Evolutionary conservation across 768 basidiomycete species (phyloP).

Genomic region (Guyanaporus albipodus): DNA sequence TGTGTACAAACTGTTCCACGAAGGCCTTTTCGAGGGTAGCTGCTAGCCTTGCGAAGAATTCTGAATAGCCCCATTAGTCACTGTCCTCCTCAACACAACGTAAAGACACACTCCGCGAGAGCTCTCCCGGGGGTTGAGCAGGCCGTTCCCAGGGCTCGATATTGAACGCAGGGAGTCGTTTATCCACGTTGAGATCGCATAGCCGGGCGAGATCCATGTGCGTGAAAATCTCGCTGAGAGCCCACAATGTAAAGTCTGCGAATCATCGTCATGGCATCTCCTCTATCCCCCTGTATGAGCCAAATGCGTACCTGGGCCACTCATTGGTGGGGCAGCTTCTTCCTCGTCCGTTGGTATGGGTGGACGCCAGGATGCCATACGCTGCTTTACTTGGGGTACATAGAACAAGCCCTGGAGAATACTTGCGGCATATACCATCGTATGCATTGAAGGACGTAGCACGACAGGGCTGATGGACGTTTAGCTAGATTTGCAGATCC

Average conservation of each 20-base stretch:
- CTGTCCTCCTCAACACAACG: not conserved
- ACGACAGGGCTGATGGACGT: slow-evolving; percentile 56
- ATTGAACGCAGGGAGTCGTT: slow-evolving; percentile 44
- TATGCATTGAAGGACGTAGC: slow-evolving; percentile 51
- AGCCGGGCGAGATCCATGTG: slow-evolving; percentile 66
- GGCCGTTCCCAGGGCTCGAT: slow-evolving; percentile 39
- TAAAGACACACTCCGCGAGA: slow-evolving; percentile 37
- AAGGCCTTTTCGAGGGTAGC: slow-evolving; percentile 43
- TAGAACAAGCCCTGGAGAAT: slow-evolving; percentile 53
- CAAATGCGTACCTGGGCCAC: slow-evolving; percentile 36
- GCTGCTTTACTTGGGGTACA: slow-evolving; percentile 63
- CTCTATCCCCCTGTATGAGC: not conserved
- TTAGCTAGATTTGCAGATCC: not conserved
- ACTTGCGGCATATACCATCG: slow-evolving; percentile 56
- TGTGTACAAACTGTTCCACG: slow-evolving; percentile 34
- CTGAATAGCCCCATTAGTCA: slow-evolving; percentile 31
- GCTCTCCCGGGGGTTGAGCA: slow-evolving; percentile 37
- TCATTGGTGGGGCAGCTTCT: slow-evolving; percentile 26
- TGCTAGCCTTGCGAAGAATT: slow-evolving; percentile 45
- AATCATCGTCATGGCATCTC: not conserved
- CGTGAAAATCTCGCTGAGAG: slow-evolving; percentile 61
- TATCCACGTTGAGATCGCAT: slow-evolving; percentile 51
- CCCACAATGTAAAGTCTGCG: slow-evolving; percentile 49
- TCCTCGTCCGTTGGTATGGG: slow-evolving; percentile 12
- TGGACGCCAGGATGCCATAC: slow-evolving; percentile 37